Conservation (phyloP, 2,329 filamentous ascomycete species). For the Atkinsonella texensis region DNA sequence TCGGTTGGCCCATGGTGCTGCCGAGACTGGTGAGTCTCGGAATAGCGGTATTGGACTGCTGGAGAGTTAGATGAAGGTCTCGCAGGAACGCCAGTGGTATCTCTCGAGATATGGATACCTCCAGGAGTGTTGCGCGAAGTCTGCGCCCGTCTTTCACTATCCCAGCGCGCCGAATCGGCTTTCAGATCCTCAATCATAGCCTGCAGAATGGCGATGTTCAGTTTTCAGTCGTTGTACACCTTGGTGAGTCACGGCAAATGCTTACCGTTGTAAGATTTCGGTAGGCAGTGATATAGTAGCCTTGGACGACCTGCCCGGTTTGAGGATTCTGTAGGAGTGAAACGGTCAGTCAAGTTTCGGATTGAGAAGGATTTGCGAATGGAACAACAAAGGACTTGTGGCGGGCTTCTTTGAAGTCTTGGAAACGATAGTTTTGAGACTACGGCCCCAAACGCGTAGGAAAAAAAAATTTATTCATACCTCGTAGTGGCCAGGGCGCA, state of each 20-base stretch:
- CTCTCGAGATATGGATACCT: slow-evolving; percentile 46
- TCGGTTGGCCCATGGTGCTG: slow-evolving; percentile 36
- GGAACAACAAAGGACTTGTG: background rate
- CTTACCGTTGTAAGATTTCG: slow-evolving; percentile 66
- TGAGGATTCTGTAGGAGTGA: slow-evolving; percentile 33
- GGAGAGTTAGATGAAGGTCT: slow-evolving; percentile 46
- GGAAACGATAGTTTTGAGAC: too few relatives aligned
- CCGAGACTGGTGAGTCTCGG: slow-evolving; percentile 36
- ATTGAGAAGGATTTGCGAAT: background rate
- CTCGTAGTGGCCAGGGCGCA: slow-evolving; percentile 63
- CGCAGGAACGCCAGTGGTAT: slow-evolving; percentile 32
- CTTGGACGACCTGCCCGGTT: slow-evolving; percentile 49
- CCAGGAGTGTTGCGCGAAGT: slow-evolving; percentile 40
- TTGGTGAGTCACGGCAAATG: slow-evolving; percentile 6
- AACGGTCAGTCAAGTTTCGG: background rate
- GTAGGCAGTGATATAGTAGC: slow-evolving; percentile 70
- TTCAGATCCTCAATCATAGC: slow-evolving; percentile 53
- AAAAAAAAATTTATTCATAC: slow-evolving; percentile 29
- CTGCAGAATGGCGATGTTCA: slow-evolving; percentile 21
- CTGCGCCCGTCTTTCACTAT: slow-evolving; percentile 46
- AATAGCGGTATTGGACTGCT: slow-evolving; percentile 45
- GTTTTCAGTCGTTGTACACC: background rate
- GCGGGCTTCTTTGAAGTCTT: background rate
- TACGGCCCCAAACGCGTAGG: background rate
- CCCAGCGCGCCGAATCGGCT: slow-evolving; percentile 49